phyloP scores from a whole-genome alignment of 1,284 basidiomycete genomes.

The Microbotryum intermedium region DNA sequence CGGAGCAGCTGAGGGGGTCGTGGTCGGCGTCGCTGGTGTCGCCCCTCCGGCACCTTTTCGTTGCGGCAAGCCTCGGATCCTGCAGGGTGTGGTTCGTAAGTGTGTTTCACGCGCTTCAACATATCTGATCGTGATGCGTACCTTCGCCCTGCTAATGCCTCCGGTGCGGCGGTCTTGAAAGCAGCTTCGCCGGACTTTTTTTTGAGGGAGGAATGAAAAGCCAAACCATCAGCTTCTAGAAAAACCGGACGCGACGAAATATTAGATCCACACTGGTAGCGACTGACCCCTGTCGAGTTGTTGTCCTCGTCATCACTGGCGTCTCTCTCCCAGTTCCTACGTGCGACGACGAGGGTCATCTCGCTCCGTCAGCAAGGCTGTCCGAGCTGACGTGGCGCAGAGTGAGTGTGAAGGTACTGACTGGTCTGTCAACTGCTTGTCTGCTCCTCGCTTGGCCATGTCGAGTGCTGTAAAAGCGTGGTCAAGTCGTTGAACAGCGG shows the following conservation, averaged over 20 bases:
- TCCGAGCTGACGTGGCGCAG: background rate
- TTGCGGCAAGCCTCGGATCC: slow-evolving; percentile 42
- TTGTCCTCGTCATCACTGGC: slow-evolving; percentile 20
- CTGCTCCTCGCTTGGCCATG: slow-evolving; percentile 31
- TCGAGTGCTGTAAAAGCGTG: background rate
- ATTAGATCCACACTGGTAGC: no score
- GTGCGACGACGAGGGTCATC: background rate
- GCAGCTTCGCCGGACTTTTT: background rate
- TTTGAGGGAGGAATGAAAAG: background rate
- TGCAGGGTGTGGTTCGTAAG: slow-evolving; percentile 13
- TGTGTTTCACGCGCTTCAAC: background rate
- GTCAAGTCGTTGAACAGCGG: no score
- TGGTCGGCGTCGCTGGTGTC: slow-evolving; percentile 11
- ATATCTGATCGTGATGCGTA: background rate
- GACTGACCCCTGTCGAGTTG: background rate
- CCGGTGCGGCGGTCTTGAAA: no score
- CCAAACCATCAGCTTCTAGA: slow-evolving; percentile 7
- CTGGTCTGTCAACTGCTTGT: slow-evolving; percentile 31
- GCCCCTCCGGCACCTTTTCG: slow-evolving; percentile 19
- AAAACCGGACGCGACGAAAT: no score
- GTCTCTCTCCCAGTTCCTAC: slow-evolving; percentile 25
- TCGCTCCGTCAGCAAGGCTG: background rate
- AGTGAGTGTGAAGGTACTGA: background rate
- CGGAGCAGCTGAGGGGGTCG: slow-evolving; percentile 13
- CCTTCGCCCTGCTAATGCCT: no score